A percentile compares a stretch with the other conserved stretches of the same genome.
phyloP scores from a whole-genome alignment of 768 basidiomycete genomes.

The Suillus clintonianus region DNA sequence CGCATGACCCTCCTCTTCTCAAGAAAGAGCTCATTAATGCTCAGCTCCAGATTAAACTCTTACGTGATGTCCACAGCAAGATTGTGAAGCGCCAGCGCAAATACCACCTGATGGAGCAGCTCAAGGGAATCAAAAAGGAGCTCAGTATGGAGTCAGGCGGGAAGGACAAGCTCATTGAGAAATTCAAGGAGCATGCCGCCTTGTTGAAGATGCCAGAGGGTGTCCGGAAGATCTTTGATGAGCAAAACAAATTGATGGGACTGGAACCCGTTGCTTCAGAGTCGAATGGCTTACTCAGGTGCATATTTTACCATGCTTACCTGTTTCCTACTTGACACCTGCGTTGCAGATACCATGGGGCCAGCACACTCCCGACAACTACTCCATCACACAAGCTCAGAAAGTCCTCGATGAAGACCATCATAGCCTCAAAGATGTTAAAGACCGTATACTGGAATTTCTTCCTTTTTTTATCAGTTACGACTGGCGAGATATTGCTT shows the following conservation, averaged over 20 bases:
- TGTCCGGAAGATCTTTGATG: slow-evolving; percentile 93
- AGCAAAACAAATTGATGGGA: slow-evolving; percentile 88
- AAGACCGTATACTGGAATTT: slow-evolving; percentile 93
- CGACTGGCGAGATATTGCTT: too few relatives aligned
- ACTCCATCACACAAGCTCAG: slow-evolving; percentile 79
- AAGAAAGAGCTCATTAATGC: slow-evolving; percentile 99
- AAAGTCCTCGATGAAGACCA: slow-evolving; percentile 90
- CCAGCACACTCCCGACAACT: slow-evolving; percentile 90
- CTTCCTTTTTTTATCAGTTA: too few relatives aligned
- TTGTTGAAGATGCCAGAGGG: slow-evolving; percentile 84
- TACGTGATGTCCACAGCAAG: slow-evolving; percentile 92
- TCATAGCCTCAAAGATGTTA: slow-evolving; percentile 89
- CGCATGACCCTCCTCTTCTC: slow-evolving; percentile 86
- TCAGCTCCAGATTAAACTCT: slow-evolving; percentile 90
- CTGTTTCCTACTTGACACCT: slow-evolving; percentile 5
- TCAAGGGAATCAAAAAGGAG: slow-evolving; percentile 96
- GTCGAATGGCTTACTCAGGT: slow-evolving; percentile 90
- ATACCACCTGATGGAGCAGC: slow-evolving; percentile 95
- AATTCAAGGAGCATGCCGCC: slow-evolving; percentile 85
- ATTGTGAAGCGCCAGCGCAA: slow-evolving; percentile 93
- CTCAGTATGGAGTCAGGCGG: slow-evolving; percentile 94
- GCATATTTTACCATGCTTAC: slow-evolving; percentile 9
- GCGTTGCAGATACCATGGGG: slow-evolving; percentile 87
- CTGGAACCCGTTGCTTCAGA: slow-evolving; percentile 91
- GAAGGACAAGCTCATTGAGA: slow-evolving; percentile 91